Base-by-base conservation (phyloP, 257 asterid species). In the Gentiana dahurica region DNA sequence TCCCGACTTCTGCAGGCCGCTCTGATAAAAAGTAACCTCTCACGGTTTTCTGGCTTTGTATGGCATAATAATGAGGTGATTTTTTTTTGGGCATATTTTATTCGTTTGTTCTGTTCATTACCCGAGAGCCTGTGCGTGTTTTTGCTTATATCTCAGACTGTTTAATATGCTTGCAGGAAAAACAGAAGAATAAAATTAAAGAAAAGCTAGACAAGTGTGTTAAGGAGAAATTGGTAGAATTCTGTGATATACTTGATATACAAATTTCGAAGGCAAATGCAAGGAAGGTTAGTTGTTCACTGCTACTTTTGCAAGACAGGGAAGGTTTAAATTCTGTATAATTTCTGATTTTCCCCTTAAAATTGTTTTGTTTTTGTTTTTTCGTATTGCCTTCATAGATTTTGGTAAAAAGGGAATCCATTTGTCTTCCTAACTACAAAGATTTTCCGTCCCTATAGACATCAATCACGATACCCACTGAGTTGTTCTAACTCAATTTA, bases 51-150 rank as follows among this genome's bases (percentile, higher is more conserved):
- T 63, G 96, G 99, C 57, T 82, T 88, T 36, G 95, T 86, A 53
- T 92, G 95, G 95, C 89, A 74, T 80, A 91, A 66, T 60, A 78
- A 89, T 61, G 94, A 85, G 94, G 99, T 89, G 69, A 51, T 24
- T 24, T 24, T 24, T 24, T 24, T 24, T 24, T 24, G 24, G 24
- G 12, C 36, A 12, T 54, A 34, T 36, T 58, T 53, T 46, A 12
- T 35, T 54, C 36, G 24, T 24, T 24, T 24, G 24, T 24, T 24
- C 24, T 24, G 24, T 24, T 24, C 24, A 24, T 24, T 24, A 24
- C 24, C 24, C 24, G 24, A 24, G 24, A 24, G 24, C 24, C 24
- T 24, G 24, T 24, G 24, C 24, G 24, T 0, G 24, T 24, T 57
- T 43, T 12, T 51, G 61, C 34, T 60, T 65, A n/a, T 10, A 41